Percentiles rank a stretch among this genome's conserved stretches.
These are phyloP conservation scores for Cinnamomum micranthum DNA, from an alignment of 164 flowering plant species.

Conservation along the genomic window DNA sequence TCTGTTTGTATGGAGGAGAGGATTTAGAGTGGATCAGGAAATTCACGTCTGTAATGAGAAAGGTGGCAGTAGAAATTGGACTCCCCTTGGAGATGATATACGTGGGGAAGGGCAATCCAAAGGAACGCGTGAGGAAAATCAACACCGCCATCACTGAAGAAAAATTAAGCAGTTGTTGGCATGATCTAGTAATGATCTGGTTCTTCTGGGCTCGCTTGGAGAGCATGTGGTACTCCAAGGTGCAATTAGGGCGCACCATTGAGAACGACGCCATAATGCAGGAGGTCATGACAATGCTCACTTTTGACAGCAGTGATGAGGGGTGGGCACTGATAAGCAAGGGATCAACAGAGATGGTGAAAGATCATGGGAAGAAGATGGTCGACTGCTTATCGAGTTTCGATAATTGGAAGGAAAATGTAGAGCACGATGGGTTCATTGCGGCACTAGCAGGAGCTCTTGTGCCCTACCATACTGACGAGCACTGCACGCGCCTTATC, in stretches of 20 bases:
- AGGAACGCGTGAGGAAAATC: slow-evolving; percentile 24
- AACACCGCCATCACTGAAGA: slow-evolving; percentile 16
- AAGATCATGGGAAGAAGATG: slow-evolving; percentile 43
- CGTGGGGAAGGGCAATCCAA: slow-evolving; percentile 43
- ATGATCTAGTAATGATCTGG: slow-evolving; percentile 31
- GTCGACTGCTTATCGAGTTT: slow-evolving; percentile 20
- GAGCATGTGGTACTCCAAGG: slow-evolving; percentile 57
- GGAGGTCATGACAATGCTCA: slow-evolving; percentile 48
- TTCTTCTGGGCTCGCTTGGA: slow-evolving; percentile 54
- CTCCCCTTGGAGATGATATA: slow-evolving; percentile 38
- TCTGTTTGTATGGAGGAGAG: slow-evolving; percentile 48
- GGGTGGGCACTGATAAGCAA: slow-evolving; percentile 63
- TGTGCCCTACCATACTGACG: slow-evolving; percentile 29
- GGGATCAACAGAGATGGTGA: slow-evolving; percentile 45
- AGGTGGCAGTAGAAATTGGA: slow-evolving; percentile 9
- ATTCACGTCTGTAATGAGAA: slow-evolving; percentile 23
- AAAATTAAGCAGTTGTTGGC: slow-evolving; percentile 26
- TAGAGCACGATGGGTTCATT: slow-evolving; percentile 32
- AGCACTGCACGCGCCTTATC: slow-evolving; percentile 69
- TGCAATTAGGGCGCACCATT: slow-evolving; percentile 32
- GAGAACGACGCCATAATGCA: slow-evolving; percentile 44
- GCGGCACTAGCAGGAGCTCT: slow-evolving; percentile 39
- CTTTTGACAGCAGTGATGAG: slow-evolving; percentile 41
- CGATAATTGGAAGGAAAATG: slow-evolving; percentile 36
- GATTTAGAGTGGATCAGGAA: slow-evolving; percentile 36